These are phyloP conservation scores for Orbilia javanica DNA, from an alignment of 2,329 filamentous ascomycete genomes.

Conservation along the genomic window DNA sequence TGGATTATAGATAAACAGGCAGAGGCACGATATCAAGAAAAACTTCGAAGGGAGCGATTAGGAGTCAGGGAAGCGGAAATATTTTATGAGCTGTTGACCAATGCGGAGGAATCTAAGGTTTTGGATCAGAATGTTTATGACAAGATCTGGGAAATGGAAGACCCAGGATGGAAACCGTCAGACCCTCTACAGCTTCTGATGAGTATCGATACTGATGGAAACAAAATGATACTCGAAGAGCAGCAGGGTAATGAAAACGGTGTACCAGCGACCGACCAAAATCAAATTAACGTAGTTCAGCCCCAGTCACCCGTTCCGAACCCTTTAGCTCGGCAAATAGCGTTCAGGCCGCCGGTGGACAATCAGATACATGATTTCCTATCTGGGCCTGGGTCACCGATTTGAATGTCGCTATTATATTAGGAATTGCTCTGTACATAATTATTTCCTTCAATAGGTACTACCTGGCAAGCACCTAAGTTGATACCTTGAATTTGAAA, in stretches of 20 bases:
- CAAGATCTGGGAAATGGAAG: not conserved
- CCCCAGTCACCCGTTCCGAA: not conserved
- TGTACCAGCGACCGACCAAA: not conserved
- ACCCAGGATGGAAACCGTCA: not conserved
- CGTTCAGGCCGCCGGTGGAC: not conserved
- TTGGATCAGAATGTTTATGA: not conserved
- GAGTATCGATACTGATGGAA: not conserved
- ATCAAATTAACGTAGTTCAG: not conserved
- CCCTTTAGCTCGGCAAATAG: not conserved
- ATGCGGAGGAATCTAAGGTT: not conserved
- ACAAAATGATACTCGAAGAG: not conserved
- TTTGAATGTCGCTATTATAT: no score
- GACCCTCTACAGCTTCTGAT: not conserved
- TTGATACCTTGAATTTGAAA: not conserved
- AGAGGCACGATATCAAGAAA: not conserved
- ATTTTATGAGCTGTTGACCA: conserved; percentile 2
- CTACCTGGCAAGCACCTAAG: no score
- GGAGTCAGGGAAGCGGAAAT: conserved; percentile 1
- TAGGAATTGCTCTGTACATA: no score
- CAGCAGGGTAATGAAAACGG: not conserved
- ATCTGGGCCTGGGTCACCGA: not conserved
- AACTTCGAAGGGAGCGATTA: not conserved
- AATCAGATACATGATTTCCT: not conserved
- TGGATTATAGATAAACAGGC: conserved; percentile 25
- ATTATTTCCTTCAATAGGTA: no score